Percentiles rank a stretch among this genome's conserved stretches.
Evolutionary conservation across 2,329 filamentous ascomycete species (phyloP).

Genomic region (Mariannaea elegans): DNA sequence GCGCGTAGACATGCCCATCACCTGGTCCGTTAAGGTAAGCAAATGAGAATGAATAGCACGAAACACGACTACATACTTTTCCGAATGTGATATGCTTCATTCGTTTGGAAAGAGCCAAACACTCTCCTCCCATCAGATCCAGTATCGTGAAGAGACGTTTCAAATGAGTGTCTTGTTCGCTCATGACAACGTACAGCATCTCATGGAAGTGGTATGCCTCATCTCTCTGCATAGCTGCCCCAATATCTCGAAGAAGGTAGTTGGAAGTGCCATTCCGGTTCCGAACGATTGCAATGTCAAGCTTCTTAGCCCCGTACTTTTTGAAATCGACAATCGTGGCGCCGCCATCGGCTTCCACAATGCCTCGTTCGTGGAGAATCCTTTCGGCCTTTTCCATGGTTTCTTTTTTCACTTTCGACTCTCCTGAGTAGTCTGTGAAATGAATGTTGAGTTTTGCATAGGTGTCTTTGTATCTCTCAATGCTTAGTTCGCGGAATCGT

Average conservation of each 20-base stretch:
- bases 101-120: conserved; percentile 3
- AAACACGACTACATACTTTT: background rate
- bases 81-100: conserved; percentile 9
- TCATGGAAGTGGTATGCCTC: conserved; percentile 55
- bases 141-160: conserved; percentile 28
- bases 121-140: conserved; percentile 5
- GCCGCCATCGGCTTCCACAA: conserved; percentile 70
- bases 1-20: conserved; percentile 53
- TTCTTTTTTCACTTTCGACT: conserved; percentile 61
- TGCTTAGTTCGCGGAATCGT: conserved; percentile 66
- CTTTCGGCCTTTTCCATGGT: conserved; percentile 68
- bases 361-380: conserved; percentile 64
- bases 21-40: conserved; percentile 41
- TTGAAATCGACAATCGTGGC: conserved; percentile 74
- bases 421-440: conserved; percentile 73
- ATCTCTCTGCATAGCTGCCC: conserved; percentile 61
- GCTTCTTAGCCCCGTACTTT: conserved; percentile 72
- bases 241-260: conserved; percentile 76
- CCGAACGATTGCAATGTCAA: conserved; percentile 72
- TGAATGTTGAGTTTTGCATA: conserved; percentile 68
- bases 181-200: conserved; percentile 52
- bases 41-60: background rate
- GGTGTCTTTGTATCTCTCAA: conserved; percentile 64
- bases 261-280: conserved; percentile 70
- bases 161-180: conserved; percentile 48